Evolutionary conservation across 192 early-diverging fungal species (phyloP), one percentile per base, ranked within the genome.

Genomic region (Coemansia sp.): DNA sequence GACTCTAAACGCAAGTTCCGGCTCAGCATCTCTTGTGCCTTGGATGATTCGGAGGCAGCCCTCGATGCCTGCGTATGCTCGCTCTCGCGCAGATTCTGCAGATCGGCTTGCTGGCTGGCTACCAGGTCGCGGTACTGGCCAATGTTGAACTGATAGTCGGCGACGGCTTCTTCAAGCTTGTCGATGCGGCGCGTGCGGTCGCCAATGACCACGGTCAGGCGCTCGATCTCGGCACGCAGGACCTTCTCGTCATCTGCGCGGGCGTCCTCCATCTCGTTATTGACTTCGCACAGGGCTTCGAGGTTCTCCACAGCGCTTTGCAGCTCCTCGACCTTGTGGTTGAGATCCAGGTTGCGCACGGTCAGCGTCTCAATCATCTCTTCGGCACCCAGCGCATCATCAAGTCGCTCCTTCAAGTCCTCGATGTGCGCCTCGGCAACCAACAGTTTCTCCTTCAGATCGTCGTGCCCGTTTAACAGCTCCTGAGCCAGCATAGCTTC

Each of bases 231-330:
- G 23, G 87, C 89, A 59, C 91, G 88, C 44, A 97, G 81, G 41
- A 94, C 89, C 63, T 94, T 90, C 73, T 94, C 92, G 25, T 91
- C 94, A 57, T 95, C 90, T 4, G 94, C 86, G 67, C 96, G 95
- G 67, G 90, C 93, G 70, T 95, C 94, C 74, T 98, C 96, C 69
- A 97, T 80, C 77, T 97, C 94, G 67, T 98, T 94, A 72, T 91
- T 93, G 50, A 97, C 78, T 67, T 93, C 92, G 75, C 93, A 92
- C 42, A 98, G 84, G 6, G 91, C 91, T 77, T 98, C 95, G 37
- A 98, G 82, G 74, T 93, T 95, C 62, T 94, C 94, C 37, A 96
- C 86, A 0, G 77, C 84, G 37, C 76, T 85, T 60, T 88, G 88
- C 86, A 92, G 76, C 61, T 97, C 92, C 61, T 96, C 94, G 32